Conservation (phyloP, 2,329 filamentous ascomycete species). For the Colletotrichum tropicicola region DNA sequence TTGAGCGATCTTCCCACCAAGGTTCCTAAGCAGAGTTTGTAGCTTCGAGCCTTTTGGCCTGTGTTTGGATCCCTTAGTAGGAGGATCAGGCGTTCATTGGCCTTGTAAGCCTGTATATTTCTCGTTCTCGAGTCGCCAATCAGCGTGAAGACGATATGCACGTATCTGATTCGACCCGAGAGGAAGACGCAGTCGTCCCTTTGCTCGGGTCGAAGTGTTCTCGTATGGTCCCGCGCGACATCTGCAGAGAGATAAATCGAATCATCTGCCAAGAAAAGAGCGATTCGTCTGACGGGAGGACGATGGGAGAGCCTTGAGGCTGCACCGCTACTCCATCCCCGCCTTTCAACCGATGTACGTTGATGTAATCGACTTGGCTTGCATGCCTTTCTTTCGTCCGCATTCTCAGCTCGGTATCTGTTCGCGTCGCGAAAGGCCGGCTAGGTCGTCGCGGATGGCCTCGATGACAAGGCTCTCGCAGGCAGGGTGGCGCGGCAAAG, state of each 20-base stretch:
- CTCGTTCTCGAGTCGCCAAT: too few species aligned
- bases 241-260: neutral
- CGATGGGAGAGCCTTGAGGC: neutral
- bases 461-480: neutral
- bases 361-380: slow-evolving; percentile 6
- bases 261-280: neutral
- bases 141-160: too few species aligned
- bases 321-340: neutral
- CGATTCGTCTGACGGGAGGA: neutral
- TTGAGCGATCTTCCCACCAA: too few species aligned
- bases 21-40: too few species aligned
- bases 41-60: too few species aligned
- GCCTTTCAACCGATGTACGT: neutral
- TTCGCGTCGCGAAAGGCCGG: neutral
- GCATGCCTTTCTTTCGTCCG: neutral
- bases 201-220: neutral
- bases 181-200: too few species aligned
- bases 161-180: too few species aligned
- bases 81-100: too few species aligned
- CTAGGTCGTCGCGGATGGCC: neutral
- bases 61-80: too few species aligned
- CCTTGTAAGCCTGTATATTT: too few species aligned
- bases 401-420: neutral
- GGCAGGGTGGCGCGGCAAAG: neutral
- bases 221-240: neutral